Evolutionary conservation across 768 basidiomycete species (phyloP), one percentile per base, ranked within the genome.

Genomic region (Suillus plorans): DNA sequence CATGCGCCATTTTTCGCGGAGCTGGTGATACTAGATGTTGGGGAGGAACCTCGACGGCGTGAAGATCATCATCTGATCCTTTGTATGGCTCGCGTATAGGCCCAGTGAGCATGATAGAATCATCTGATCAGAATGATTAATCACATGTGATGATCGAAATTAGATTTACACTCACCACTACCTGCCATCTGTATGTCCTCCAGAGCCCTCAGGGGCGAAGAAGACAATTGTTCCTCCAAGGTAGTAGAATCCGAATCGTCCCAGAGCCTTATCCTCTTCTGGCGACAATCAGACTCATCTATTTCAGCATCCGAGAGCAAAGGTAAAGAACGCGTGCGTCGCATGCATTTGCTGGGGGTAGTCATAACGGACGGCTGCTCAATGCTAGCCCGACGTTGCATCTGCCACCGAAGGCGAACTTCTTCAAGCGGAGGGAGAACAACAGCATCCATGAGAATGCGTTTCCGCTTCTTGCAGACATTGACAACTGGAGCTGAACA

Each of bases 31-130:
- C 84, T 39, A 91, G 74, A 69, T 87, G 86, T 65, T 84, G 83
- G n/a, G 89, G 89, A 0, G 88, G 90, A 20, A 90, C 86, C 72
- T 89, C 87, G 0, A 89, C 88, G 34, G 85, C 65, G 65, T 81
- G 80, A 0, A 82, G 83, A 66, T 90, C 87, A 64, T 92, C 88
- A 68, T 91, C 89, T 4, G 89, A 90, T 14, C 78, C 71, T 61
- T 82, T 76, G 1, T 65, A 42, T 45, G 28, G 13, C 18, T 39
- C 45, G n/a, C 34, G 65, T 25, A 57, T 61, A 16, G 22, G 49
- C 45, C 45, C 49, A 22, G 45, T 60, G 31, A 77, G 68, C 71
- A 80, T 78, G 66, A 85, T 82, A 0, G 85, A 85, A 65, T 86
- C 85, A 63, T 85, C 84, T 85, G 66, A 50, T 25, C 12, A 34